Evolutionary conservation across 2,329 filamentous ascomycete species (phyloP), one percentile per base, ranked within the genome.

Genomic region (Anthostomella pinea): DNA sequence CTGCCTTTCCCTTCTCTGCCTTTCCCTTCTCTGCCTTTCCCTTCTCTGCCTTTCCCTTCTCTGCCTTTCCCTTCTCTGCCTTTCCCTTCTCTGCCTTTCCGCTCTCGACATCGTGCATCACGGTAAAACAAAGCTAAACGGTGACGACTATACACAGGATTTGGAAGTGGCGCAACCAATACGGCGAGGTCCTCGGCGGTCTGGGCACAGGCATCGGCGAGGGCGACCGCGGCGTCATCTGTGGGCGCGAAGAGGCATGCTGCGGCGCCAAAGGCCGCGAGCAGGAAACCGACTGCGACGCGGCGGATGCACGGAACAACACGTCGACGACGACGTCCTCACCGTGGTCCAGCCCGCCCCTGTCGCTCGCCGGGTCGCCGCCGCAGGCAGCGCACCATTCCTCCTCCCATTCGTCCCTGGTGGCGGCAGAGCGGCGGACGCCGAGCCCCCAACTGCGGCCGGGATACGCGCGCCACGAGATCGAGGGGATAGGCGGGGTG

Each of bases 101-200:
- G 7, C 31, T 15, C 14, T 21, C 16, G 22, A 11, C 20, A 14
- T 15, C 28, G 8, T 19, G 29, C 28, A 32, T 26, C 23, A n/a
- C n/a, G n/a, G n/a, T n/a, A n/a, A n/a, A n/a, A n/a, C n/a, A n/a
- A 36, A 23, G 17, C 9, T 8, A 22, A 27, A 10, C 9, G 8
- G 22, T 35, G 25, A 40, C 43, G 38, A 16, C 41, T 35, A 33
- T 42, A 17, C 13, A 22, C 39, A 81, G 77, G 4, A 87, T 90
- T 36, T 96, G 90, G 89, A 85, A 80, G 44, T 96, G 90, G 90
- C 82, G 90, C 33, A 87, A 79, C 25, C 80, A 87, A 16, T 96
- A 95, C 59, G 83, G 83, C 11, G 85, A 87, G 48, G 81, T 87
- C 0, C 84, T 90, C 3, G 82, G 81, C 14, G 87, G 87, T 3